Base-by-base conservation (phyloP, 148 eudicot genomes). In the Chenopodium suecicum region DNA sequence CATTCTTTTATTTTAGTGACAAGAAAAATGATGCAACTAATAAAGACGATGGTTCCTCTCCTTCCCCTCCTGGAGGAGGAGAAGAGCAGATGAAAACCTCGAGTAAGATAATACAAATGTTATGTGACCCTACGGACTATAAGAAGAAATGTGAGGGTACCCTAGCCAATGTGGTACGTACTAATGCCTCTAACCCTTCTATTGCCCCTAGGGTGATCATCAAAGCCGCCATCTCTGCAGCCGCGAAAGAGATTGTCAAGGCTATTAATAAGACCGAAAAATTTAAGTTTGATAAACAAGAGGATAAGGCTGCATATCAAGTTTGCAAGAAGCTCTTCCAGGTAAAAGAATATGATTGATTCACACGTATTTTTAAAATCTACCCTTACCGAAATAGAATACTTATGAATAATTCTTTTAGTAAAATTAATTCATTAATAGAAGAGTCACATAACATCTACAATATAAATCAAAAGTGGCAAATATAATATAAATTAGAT, bases 51-150 rank as follows among this genome's bases (percentile, higher is more conserved):
- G 46, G 60, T 4, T 23, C 77, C 63, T 47, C 73, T 31, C 32
- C 32, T 20, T 14, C 78, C 54, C 32, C 79, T 11, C 13, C 76
- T 19, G 1, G 0, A 9, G 75, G 14, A 64, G 89, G 41, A 56
- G 73, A 44, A 65, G 73, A 44, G 2, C 70, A 63, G 7, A 4
- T 62, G 22, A 80, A 76, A 69, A 72, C 81, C 16, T 81, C 85
- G 3, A 68, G 81, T 17, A 87, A 89, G 82, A 87, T 86, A 1
- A 76, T 93, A 2, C 56, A 88, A 63, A 75, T 88, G 70, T 72
- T 93, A 31, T 95, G 99, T 79, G 81, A 86, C 1, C 76, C 87
- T 8, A 89, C 94, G 0, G 98, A 90, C 78, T 91, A 90, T 84
- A 87, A 88, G 80, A 56, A 87, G 44, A 81, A 88, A 62, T 95